Base-by-base conservation (phyloP, 441 rosid species). In the Populus hybrid region DNA sequence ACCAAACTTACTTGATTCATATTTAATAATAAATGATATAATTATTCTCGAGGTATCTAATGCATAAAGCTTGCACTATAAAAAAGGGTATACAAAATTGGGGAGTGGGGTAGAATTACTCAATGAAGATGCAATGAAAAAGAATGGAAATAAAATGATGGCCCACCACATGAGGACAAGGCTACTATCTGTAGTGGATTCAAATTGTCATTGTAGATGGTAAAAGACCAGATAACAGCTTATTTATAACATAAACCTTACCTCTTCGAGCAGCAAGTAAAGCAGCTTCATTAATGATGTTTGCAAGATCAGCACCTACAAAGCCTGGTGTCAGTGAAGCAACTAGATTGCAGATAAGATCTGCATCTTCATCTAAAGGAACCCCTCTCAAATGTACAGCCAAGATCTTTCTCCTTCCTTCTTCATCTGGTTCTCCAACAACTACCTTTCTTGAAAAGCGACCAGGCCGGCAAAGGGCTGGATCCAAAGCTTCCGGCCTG, bases 191-290 rank as follows among this genome's bases (percentile, higher is more conserved):
- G 35, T n/a, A 63, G 12, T 63, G 5, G 50, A 73, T 80, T 73
- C 8, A 24, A 40, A n/a, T 59, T 36, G 59, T 21, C 42, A 30
- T 26, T 74, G 72, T 4, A n/a, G 34, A 36, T 24, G 34, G n/a
- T 46, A 65, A 14, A 53, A 72, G 70, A 66, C 40, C 36, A 9
- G 21, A 26, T 2, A 18, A 10, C 74, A 26, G 69, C 3, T 65
- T 61, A 71, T 35, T 63, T 64, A 53, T 7, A 68, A 9, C 42
- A 57, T 19, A 32, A 70, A 82, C 30, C 86, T 74, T 76, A 95
- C 98, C 98, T 90, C 96, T 88, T 70, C 99, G 89, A 78, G 97
- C 99, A 73, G 99, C 91, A 50, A 96, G 98, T 75, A 92, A 72
- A 80, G 95, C 99, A 78, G 99, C 97, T 85, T 95, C 97, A 69